Conservation (phyloP, 352 stramenopile genomes). For the Phytophthora vignae region DNA sequence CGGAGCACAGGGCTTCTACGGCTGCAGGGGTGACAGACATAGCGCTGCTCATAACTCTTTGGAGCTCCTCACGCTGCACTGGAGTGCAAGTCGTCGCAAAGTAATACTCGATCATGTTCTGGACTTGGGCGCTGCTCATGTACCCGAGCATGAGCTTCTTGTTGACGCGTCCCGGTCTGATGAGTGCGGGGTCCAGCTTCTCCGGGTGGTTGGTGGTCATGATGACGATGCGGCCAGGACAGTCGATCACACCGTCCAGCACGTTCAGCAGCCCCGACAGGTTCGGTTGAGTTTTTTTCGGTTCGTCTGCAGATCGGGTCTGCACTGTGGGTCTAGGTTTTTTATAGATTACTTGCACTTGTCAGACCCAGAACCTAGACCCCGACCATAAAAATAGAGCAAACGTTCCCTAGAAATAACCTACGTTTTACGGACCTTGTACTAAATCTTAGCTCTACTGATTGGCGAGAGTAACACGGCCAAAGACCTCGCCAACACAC, state of each 20-base stretch:
- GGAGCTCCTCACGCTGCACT: conserved; percentile 25
- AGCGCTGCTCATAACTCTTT: neutral
- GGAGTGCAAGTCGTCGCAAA: conserved; percentile 39
- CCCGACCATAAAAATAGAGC: too few species aligned
- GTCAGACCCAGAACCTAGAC: too few species aligned
- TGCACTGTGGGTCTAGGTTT: too few species aligned
- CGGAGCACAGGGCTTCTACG: conserved; percentile 59
- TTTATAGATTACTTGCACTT: too few species aligned
- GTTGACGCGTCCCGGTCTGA: conserved; percentile 91
- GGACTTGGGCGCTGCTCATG: conserved; percentile 54
- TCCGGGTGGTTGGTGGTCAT: conserved; percentile 91
- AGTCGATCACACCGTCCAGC: conserved; percentile 89
- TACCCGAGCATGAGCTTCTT: conserved; percentile 83
- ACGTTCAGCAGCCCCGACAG: conserved; percentile 92
- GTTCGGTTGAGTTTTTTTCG: too few species aligned
- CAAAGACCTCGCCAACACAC: too few species aligned
- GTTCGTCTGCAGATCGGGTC: too few species aligned
- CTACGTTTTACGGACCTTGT: too few species aligned
- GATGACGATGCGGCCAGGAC: conserved; percentile 78
- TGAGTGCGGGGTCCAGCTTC: conserved; percentile 86
- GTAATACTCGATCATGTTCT: conserved; percentile 81
- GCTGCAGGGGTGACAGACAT: conserved; percentile 47
- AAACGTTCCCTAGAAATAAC: too few species aligned
- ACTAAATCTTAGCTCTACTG: too few species aligned
- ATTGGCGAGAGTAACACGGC: too few species aligned